Percentiles rank a stretch among this genome's conserved stretches.
These are phyloP conservation scores for Aegilops umbellulata DNA, from an alignment of 176 grass and related monocot genomes.

Conservation along the genomic window DNA sequence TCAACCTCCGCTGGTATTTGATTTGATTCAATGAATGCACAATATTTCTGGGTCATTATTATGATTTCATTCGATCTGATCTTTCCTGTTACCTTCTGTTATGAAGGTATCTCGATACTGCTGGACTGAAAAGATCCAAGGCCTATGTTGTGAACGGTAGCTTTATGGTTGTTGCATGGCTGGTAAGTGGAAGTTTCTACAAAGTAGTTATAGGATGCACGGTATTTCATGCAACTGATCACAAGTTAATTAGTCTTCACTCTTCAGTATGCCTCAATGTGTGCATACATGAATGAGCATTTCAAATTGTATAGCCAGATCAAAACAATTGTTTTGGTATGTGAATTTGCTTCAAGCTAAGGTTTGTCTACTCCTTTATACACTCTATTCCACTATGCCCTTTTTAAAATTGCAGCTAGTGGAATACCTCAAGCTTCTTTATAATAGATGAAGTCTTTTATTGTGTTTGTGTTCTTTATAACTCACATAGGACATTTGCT, in stretches of 20 bases:
- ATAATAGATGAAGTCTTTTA: not conserved
- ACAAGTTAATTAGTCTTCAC: not conserved
- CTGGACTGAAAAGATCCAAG: conserved; percentile 93
- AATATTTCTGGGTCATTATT: not conserved
- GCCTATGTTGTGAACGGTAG: conserved; percentile 90
- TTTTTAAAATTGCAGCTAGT: not conserved
- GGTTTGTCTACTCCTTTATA: not conserved
- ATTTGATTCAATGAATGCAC: conserved; percentile 29
- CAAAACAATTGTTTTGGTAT: not conserved
- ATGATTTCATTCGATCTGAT: conserved; percentile 23
- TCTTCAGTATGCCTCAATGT: not conserved
- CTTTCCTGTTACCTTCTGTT: conserved; percentile 23
- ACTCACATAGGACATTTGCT: not conserved
- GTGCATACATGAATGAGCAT: conserved; percentile 4
- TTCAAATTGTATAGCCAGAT: conserved; percentile 11
- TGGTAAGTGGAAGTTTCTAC: conserved; percentile 59
- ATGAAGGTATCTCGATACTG: conserved; percentile 94
- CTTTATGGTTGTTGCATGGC: conserved; percentile 85
- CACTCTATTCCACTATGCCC: not conserved
- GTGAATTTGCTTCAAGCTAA: not conserved
- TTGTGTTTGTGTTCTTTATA: not conserved
- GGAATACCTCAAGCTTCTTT: not conserved
- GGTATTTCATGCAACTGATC: not conserved
- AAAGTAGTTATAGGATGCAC: conserved; percentile 6
- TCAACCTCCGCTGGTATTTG: conserved; percentile 93